Evolutionary conservation across 148 eudicot genomes (phyloP).

Genomic region (Rhododendron mucronatum): DNA sequence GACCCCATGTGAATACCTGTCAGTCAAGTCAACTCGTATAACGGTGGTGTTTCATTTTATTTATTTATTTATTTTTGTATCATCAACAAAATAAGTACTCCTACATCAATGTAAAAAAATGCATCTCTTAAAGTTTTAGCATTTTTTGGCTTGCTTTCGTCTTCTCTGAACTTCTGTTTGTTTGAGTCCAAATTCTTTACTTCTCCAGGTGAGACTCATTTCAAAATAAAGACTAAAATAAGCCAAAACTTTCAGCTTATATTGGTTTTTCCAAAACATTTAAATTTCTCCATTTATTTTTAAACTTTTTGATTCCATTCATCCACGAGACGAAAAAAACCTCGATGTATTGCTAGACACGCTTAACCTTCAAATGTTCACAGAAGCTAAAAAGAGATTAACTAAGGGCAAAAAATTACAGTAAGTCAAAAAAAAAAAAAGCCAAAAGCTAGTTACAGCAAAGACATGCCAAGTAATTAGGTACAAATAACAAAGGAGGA

Average conservation of each 20-base stretch:
- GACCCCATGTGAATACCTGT: slow-evolving; percentile 99
- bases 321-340: not conserved
- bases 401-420: not conserved
- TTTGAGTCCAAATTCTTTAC: not conserved
- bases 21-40: slow-evolving; percentile 12
- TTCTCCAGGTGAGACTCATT: not conserved
- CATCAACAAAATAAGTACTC: not conserved
- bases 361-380: not conserved
- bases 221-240: not conserved
- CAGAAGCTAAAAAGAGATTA: not conserved
- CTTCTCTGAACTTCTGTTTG: not conserved
- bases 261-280: not conserved
- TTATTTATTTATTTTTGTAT: not conserved
- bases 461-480: not conserved
- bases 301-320: not conserved
- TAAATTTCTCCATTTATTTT: not conserved
- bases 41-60: not conserved
- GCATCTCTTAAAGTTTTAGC: not conserved
- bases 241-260: not conserved
- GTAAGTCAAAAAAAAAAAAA: not conserved
- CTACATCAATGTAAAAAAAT: not conserved
- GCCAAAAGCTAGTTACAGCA: not conserved
- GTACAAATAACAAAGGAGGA: not conserved
- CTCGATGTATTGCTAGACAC: not conserved
- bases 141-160: not conserved